Evolutionary conservation across 2,329 filamentous ascomycete species (phyloP), one percentile per base, ranked within the genome.

Genomic region (Diplodia seriata): DNA sequence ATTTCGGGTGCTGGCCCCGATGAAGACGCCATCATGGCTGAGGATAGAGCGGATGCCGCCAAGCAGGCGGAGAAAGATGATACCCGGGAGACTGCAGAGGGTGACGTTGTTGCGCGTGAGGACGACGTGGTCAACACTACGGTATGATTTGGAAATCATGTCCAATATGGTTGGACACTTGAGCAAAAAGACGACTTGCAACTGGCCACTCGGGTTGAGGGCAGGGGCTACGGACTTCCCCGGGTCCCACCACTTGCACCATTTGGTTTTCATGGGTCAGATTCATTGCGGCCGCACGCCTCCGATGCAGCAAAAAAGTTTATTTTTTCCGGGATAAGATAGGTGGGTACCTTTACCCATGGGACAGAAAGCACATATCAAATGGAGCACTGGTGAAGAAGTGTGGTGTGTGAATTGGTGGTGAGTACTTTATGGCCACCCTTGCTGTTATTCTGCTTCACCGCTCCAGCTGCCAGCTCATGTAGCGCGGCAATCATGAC

Each of bases 71-170:
- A 55, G 29, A 59, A 40, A 20, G 66, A 68, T 40, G 55, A 47
- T 23, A 55, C 51, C 18, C 49, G 53, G n/a, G 57, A 62, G 29
- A 56, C 57, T 20, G 66, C 66, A 18, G 57, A 62, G 12, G 66
- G 66, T 15, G 66, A 68, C 6, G 57, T 43, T 43, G 29, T 68
- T 0, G 43, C 20, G 18, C 49, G 49, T 9, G 56, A 68, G 12
- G 66, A 68, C 36, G 66, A 68, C 40, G 38, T 56, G n/a, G 38
- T 68, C 11, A 62, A 68, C 56, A 68, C 33, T 12, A 67, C 64
- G n/a, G 53, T 66, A 8, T 66, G 40, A 57, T 49, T 29, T 38
- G 31, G 11, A 38, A 38, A 3, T 50, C 36, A n/a, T 50, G 4
- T 11, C 8, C 26, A n/a, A 50, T n/a, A 36, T 36, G 43, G 50